Evolutionary conservation across 495 filamentous ascomycete genomes (phyloP).

Genomic region (Penicilliopsis zonata): DNA sequence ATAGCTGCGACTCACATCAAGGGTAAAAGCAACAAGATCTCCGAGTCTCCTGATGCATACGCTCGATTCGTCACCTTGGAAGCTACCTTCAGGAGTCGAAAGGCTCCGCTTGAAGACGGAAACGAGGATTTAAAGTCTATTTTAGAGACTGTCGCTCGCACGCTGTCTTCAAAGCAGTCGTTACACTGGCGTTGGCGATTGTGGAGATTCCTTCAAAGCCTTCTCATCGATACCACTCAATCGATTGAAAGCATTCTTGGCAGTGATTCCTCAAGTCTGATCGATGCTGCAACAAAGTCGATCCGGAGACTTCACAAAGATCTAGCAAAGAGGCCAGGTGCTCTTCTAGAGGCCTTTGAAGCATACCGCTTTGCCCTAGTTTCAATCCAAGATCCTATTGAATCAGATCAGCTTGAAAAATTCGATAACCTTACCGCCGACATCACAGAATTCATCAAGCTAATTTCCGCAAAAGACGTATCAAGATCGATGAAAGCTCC

Average conservation of each 20-base stretch:
- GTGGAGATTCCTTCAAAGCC: conserved; percentile 28
- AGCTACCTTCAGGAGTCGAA: conserved; percentile 20
- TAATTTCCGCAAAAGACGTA: conserved; percentile 17
- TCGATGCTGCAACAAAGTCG: conserved; percentile 16
- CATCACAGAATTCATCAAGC: conserved; percentile 16
- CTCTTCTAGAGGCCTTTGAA: conserved; percentile 26
- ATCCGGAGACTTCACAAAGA: conserved; percentile 23
- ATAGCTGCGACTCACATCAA: conserved; percentile 17
- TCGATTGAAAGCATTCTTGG: conserved; percentile 9
- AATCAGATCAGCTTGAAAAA: conserved; percentile 8
- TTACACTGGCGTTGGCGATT: conserved; percentile 37
- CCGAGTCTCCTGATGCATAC: conserved; percentile 19
- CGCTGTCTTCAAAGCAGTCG: conserved; percentile 22
- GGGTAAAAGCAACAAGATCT: conserved; percentile 17
- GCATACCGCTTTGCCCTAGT: conserved; percentile 26
- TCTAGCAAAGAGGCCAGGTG: conserved; percentile 11
- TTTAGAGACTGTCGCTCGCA: conserved; percentile 15
- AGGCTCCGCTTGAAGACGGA: conserved; percentile 11
- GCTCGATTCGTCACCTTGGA: conserved; percentile 27
- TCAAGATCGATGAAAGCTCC: conserved; percentile 17
- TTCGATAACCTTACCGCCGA: conserved; percentile 17
- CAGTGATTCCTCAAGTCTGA: conserved; percentile 8
- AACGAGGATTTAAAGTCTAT: conserved; percentile 14
- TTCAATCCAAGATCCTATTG: conserved; percentile 10
- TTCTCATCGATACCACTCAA: conserved; percentile 19